These are phyloP conservation scores for Phalaenopsis hybrid DNA, from an alignment of 116 monocot species.

Conservation along the genomic window DNA sequence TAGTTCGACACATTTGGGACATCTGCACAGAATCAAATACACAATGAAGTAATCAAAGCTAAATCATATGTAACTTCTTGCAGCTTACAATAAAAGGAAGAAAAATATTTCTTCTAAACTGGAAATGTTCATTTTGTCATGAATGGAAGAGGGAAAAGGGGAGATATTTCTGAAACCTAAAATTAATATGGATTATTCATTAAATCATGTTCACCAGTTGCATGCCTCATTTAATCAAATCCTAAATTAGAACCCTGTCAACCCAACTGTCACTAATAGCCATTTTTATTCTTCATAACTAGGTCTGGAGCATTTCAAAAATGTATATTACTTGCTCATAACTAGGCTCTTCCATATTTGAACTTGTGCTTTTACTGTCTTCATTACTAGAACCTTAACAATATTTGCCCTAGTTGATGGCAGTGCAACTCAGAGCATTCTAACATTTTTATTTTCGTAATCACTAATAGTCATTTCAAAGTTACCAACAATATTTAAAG, in stretches of 20 bases:
- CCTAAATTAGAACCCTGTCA: background rate
- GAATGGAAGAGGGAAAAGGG: background rate
- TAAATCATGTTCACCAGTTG: background rate
- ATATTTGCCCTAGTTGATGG: background rate
- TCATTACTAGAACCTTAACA: background rate
- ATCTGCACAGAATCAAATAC: slow-evolving; percentile 48
- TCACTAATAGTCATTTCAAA: no score
- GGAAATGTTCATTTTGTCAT: background rate
- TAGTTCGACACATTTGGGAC: slow-evolving; percentile 77
- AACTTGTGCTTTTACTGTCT: background rate
- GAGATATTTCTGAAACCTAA: background rate
- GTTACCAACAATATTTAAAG: no score
- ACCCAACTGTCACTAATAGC: background rate
- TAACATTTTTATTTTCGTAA: background rate
- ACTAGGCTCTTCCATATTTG: background rate
- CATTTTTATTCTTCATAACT: background rate
- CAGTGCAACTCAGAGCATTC: background rate
- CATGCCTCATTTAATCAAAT: background rate
- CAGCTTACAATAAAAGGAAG: background rate
- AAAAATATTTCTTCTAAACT: background rate
- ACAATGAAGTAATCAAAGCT: background rate
- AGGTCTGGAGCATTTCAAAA: background rate
- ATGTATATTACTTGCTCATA: background rate
- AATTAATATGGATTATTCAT: background rate
- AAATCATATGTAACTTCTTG: background rate